Evolutionary conservation across 148 eudicot genomes (phyloP).

Genomic region (Camellia lanceoleosa): DNA sequence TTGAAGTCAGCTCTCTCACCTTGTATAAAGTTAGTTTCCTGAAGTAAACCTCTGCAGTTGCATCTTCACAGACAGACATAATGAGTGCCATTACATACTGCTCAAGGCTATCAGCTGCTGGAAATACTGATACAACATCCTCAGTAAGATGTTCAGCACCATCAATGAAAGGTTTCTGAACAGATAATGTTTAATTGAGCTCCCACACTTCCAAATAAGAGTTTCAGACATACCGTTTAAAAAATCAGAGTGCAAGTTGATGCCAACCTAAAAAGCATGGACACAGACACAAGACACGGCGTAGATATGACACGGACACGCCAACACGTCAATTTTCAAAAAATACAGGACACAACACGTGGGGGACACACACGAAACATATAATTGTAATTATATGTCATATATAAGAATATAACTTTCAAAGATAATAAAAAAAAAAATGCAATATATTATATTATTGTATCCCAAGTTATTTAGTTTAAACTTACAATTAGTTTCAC

Average conservation of each 20-base stretch:
- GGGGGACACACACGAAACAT: too few relatives aligned
- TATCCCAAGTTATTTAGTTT: too few relatives aligned
- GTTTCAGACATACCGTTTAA: not conserved
- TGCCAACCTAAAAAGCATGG: too few relatives aligned
- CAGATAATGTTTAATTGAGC: slow-evolving; percentile 21
- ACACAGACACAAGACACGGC: too few relatives aligned
- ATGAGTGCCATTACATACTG: slow-evolving; percentile 60
- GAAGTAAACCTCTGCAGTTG: slow-evolving; percentile 63
- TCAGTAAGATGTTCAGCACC: slow-evolving; percentile 93
- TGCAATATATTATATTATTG: too few relatives aligned
- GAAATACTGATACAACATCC: slow-evolving; percentile 91
- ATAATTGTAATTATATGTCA: too few relatives aligned
- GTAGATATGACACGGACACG: too few relatives aligned
- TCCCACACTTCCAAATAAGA: slow-evolving; percentile 19
- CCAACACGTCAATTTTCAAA: too few relatives aligned
- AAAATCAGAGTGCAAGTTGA: not conserved
- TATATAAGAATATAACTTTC: too few relatives aligned
- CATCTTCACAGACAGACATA: slow-evolving; percentile 73
- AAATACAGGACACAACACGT: too few relatives aligned
- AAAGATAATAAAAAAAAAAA: too few relatives aligned
- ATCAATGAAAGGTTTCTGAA: slow-evolving; percentile 89
- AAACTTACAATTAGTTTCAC: too few relatives aligned
- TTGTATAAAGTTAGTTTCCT: slow-evolving; percentile 72
- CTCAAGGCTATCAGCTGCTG: slow-evolving; percentile 95
- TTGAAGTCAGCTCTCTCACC: slow-evolving; percentile 43